A percentile compares a stretch with the other conserved stretches of the same genome.
phyloP scores from a whole-genome alignment of 140 eudicot species.

The Ambrosia hybrid region DNA sequence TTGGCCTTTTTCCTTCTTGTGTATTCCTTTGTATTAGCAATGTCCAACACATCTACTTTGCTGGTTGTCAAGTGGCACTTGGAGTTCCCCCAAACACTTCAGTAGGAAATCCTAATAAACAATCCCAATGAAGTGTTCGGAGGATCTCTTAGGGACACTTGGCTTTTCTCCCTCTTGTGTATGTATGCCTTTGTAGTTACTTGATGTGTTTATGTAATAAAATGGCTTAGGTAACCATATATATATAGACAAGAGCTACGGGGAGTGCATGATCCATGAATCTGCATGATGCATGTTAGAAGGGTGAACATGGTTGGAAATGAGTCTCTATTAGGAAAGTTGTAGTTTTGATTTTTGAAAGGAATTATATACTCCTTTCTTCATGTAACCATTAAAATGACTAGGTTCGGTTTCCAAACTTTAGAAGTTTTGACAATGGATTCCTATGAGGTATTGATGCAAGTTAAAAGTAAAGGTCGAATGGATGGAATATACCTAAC shows the following conservation, averaged over 20 bases:
- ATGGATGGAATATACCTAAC: not conserved
- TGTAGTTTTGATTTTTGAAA: not conserved
- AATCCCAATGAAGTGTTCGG: constrained; percentile 27
- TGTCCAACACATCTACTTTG: not conserved
- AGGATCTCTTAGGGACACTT: constrained; percentile 22
- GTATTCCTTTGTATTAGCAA: not conserved
- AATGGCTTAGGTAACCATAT: not conserved
- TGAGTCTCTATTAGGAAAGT: constrained; percentile 4
- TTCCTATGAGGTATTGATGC: not conserved
- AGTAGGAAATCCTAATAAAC: constrained; percentile 1
- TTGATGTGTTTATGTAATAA: not conserved
- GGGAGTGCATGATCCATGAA: not conserved
- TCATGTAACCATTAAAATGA: not conserved
- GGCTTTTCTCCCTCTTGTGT: not conserved
- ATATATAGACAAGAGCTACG: not conserved
- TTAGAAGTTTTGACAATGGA: not conserved
- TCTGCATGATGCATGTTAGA: constrained; percentile 2
- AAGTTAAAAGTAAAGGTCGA: no score
- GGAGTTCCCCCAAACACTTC: constrained; percentile 20
- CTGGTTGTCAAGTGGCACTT: constrained; percentile 15
- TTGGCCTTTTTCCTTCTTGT: not conserved
- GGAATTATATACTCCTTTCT: constrained; percentile 16
- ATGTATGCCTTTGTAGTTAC: not conserved
- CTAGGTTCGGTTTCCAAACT: not conserved
- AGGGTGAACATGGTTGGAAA: constrained; percentile 16